Conservation (phyloP, 352 stramenopile genomes). For the Plasmopara muralis region DNA sequence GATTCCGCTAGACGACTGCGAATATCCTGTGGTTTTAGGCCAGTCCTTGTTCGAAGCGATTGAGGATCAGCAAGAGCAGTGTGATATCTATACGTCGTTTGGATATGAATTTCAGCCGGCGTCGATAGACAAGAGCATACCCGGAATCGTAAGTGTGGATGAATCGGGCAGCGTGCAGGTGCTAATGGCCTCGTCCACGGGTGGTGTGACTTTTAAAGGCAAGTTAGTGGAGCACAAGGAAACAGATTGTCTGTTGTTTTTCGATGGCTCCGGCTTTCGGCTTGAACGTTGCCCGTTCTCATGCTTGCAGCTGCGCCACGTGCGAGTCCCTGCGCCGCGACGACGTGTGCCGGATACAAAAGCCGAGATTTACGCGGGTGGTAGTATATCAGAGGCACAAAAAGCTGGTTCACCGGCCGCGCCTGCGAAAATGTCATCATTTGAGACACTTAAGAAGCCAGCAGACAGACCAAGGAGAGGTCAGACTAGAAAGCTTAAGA, state of each 20-base stretch:
- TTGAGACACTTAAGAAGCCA: slow-evolving; percentile 6
- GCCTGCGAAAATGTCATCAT: not conserved
- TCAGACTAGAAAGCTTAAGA: slow-evolving; percentile 7
- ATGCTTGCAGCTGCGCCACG: slow-evolving; percentile 67
- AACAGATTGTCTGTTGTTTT: slow-evolving; percentile 76
- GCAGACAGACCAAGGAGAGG: slow-evolving; percentile 10
- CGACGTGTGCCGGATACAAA: slow-evolving; percentile 10
- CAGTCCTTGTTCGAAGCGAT: slow-evolving; percentile 27
- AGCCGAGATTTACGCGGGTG: not conserved
- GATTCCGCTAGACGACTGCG: slow-evolving; percentile 33
- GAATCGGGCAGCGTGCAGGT: slow-evolving; percentile 54
- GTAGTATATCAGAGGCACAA: slow-evolving; percentile 1
- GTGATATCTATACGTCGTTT: slow-evolving; percentile 51
- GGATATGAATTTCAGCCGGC: slow-evolving; percentile 82
- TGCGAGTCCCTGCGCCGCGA: slow-evolving; percentile 34
- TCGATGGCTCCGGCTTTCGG: slow-evolving; percentile 57
- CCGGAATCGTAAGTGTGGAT: slow-evolving; percentile 62
- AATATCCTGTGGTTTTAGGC: slow-evolving; percentile 53
- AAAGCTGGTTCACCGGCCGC: not conserved
- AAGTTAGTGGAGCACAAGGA: slow-evolving; percentile 75
- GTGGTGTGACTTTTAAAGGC: slow-evolving; percentile 72
- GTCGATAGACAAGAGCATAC: slow-evolving; percentile 59
- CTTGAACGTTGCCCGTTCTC: slow-evolving; percentile 66
- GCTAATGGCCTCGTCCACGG: slow-evolving; percentile 47
- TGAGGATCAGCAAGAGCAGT: slow-evolving; percentile 1